A percentile compares a stretch with the other conserved stretches of the same genome.
These are phyloP conservation scores for Trichopus zeylanicus DNA, from an alignment of 116 monocot species.

Conservation along the genomic window DNA sequence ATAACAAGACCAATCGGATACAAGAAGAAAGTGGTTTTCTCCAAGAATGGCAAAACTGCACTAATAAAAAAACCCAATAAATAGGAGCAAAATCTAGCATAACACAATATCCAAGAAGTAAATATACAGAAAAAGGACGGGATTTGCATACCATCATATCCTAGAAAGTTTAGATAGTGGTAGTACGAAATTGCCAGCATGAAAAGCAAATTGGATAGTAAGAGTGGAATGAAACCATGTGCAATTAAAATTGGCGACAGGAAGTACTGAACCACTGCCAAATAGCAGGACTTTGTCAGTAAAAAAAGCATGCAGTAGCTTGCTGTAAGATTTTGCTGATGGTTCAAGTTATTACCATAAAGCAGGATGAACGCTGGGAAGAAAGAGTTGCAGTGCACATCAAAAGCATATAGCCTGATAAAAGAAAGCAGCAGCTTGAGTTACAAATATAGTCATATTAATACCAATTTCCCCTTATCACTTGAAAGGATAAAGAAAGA, in stretches of 20 bases:
- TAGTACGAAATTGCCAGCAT: slow-evolving; percentile 88
- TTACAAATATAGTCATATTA: not conserved
- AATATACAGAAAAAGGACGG: not conserved
- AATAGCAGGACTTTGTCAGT: slow-evolving; percentile 7
- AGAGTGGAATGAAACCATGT: slow-evolving; percentile 83
- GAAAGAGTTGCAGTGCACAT: slow-evolving; percentile 98
- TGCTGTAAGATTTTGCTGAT: not conserved
- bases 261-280: slow-evolving; percentile 89
- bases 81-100: not conserved
- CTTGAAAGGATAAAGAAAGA: too few species aligned
- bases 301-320: not conserved
- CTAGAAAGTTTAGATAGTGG: slow-evolving; percentile 92
- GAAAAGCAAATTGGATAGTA: slow-evolving; percentile 84
- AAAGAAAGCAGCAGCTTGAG: not conserved
- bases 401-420: slow-evolving; percentile 92
- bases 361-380: slow-evolving; percentile 89
- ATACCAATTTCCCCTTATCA: not conserved
- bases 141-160: slow-evolving; percentile 72
- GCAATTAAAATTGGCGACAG: slow-evolving; percentile 71
- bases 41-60: slow-evolving; percentile 93
- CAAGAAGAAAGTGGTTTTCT: slow-evolving; percentile 92
- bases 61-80: not conserved
- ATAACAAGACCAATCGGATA: slow-evolving; percentile 91
- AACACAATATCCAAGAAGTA: too few species aligned
- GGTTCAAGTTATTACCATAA: slow-evolving; percentile 48